These are phyloP conservation scores for Eucalyptus cloeziana DNA, from an alignment of 345 rosid genomes.

Conservation along the genomic window DNA sequence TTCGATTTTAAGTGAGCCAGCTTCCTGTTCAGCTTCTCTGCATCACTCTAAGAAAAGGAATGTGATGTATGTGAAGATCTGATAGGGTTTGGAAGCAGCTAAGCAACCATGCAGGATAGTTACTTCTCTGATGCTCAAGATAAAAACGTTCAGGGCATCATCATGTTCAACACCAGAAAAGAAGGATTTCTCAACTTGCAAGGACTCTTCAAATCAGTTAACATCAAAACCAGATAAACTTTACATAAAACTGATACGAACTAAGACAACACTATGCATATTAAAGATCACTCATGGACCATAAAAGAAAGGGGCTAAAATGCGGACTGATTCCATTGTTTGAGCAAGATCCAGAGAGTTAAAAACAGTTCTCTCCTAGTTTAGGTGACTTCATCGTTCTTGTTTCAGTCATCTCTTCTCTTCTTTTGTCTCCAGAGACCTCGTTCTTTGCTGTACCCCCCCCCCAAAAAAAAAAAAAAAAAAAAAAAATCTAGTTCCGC, in stretches of 20 bases:
- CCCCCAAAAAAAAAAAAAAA: neutral
- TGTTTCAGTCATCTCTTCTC: neutral
- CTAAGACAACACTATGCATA: neutral
- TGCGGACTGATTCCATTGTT: neutral
- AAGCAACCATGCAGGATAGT: neutral
- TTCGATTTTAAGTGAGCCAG: conserved; percentile 37
- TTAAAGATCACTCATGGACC: neutral
- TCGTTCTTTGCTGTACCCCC: neutral
- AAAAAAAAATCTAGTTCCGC: neutral
- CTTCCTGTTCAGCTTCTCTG: conserved; percentile 49
- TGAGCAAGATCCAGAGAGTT: neutral
- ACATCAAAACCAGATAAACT: neutral
- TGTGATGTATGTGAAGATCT: neutral
- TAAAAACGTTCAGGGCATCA: neutral
- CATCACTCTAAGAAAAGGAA: conserved; percentile 28
- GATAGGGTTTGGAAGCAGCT: neutral
- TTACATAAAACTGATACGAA: neutral
- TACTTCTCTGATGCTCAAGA: neutral
- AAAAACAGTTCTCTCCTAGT: neutral
- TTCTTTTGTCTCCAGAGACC: neutral
- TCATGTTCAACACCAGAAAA: neutral
- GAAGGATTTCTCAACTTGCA: neutral
- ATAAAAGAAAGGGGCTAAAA: neutral
- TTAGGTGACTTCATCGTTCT: neutral
- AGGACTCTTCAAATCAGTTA: neutral